phyloP scores from a whole-genome alignment of 768 basidiomycete genomes.

The Pisolithus tinctorius region DNA sequence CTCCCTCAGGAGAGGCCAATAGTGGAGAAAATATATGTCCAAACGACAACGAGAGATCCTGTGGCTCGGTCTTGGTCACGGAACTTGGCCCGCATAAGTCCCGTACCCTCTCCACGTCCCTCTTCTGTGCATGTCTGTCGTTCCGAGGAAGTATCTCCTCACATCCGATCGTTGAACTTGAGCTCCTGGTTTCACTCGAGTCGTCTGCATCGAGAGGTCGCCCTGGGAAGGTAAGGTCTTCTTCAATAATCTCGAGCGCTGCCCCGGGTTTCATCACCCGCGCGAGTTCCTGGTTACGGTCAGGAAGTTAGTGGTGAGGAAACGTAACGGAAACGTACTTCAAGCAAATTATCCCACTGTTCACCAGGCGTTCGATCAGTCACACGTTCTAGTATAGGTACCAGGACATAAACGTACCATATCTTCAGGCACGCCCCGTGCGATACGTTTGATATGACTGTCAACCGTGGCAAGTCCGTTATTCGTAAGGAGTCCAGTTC shows the following conservation, averaged over 20 bases:
- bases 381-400: background rate
- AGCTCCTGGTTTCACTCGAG: background rate
- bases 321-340: conserved; percentile 23
- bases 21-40: background rate
- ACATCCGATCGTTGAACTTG: background rate
- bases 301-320: background rate
- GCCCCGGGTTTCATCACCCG: conserved; percentile 71
- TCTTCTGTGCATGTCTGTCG: background rate
- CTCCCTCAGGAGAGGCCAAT: background rate
- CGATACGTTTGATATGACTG: conserved; percentile 66
- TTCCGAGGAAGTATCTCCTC: background rate
- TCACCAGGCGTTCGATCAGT: background rate
- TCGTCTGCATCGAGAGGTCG: conserved; percentile 15
- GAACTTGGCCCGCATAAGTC: background rate
- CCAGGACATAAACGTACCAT: conserved; percentile 36
- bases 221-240: conserved; percentile 70
- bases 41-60: background rate
- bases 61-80: background rate
- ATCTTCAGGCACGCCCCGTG: conserved; percentile 70
- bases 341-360: conserved; percentile 63
- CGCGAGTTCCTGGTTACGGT: conserved; percentile 39
- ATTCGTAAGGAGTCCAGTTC: background rate
- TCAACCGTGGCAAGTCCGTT: background rate
- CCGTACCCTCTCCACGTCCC: background rate
- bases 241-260: conserved; percentile 73